phyloP scores from a whole-genome alignment of 2,329 filamentous ascomycete genomes.

The Teratosphaeria destructans region DNA sequence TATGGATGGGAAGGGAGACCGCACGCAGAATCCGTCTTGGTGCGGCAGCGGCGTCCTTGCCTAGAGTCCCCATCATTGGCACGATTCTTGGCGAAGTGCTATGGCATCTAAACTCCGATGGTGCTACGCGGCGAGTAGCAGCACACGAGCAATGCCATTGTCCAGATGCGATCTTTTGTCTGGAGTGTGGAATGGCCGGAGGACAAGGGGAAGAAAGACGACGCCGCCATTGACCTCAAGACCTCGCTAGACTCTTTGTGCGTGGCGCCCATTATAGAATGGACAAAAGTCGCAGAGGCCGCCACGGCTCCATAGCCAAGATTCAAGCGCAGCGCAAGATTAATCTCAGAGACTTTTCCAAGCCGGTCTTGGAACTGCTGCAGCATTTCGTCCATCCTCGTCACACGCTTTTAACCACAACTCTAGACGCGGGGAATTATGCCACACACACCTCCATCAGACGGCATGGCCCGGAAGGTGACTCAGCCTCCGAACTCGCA shows the following conservation, averaged over 20 bases:
- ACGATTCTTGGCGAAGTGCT: background rate
- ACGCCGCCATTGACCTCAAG: background rate
- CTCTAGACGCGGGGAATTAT: background rate
- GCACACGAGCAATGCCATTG: background rate
- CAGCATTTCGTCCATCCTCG: background rate
- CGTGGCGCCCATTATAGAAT: background rate
- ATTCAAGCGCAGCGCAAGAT: background rate
- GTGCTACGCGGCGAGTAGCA: background rate
- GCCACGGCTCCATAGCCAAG: background rate
- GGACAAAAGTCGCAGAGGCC: background rate
- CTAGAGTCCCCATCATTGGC: background rate
- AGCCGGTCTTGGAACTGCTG: background rate
- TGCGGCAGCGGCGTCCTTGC: background rate
- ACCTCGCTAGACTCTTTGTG: background rate
- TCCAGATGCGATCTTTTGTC: background rate
- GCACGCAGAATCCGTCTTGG: background rate
- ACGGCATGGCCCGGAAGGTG: background rate
- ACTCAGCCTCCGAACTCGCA: background rate
- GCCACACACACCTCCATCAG: background rate
- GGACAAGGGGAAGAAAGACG: background rate
- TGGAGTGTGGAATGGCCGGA: background rate
- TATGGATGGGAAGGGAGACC: background rate
- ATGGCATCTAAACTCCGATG: background rate
- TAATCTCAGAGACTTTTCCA: background rate
- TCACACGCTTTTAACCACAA: background rate